Evolutionary conservation across 768 basidiomycete species (phyloP).

Genomic region (Russula olivacea): DNA sequence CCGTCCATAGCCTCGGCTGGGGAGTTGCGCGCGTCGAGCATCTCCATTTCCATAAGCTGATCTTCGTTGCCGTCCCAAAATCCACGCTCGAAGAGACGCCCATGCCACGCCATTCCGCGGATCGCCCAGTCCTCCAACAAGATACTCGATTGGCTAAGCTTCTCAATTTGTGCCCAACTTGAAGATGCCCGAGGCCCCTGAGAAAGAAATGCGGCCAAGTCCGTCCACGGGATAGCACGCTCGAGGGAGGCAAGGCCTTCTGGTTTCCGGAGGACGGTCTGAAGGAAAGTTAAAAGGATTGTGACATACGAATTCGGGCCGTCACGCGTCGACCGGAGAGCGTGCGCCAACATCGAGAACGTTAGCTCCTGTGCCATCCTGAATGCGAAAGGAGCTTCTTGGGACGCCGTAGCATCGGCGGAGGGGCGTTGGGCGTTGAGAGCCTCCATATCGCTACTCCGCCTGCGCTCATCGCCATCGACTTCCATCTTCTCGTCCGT

Average conservation of each 20-base stretch:
- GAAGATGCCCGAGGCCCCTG: constrained; percentile 51
- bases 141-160: constrained; percentile 26
- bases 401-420: constrained; percentile 25
- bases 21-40: constrained; percentile 67
- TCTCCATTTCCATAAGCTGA: constrained; percentile 44
- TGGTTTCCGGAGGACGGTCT: constrained; percentile 63
- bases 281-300: constrained; percentile 81
- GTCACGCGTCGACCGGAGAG: constrained; percentile 58
- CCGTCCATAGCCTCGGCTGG: constrained; percentile 62
- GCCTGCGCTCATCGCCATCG: constrained; percentile 42
- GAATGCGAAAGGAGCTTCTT: constrained; percentile 53
- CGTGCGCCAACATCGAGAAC: constrained; percentile 68
- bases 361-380: constrained; percentile 72
- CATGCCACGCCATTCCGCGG: constrained; percentile 95
- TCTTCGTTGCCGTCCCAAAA: constrained; percentile 68
- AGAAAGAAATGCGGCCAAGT: constrained; percentile 60
- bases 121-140: constrained; percentile 94
- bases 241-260: constrained; percentile 60
- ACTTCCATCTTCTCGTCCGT: constrained; percentile 54
- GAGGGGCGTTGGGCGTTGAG: constrained; percentile 29
- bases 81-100: constrained; percentile 86
- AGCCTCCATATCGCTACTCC: constrained; percentile 26
- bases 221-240: constrained; percentile 78
- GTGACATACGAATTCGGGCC: constrained; percentile 85
- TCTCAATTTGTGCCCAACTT: constrained; percentile 12